Base-by-base conservation (phyloP, 2,329 filamentous ascomycete species). In the Hymenoscyphus salicellus region DNA sequence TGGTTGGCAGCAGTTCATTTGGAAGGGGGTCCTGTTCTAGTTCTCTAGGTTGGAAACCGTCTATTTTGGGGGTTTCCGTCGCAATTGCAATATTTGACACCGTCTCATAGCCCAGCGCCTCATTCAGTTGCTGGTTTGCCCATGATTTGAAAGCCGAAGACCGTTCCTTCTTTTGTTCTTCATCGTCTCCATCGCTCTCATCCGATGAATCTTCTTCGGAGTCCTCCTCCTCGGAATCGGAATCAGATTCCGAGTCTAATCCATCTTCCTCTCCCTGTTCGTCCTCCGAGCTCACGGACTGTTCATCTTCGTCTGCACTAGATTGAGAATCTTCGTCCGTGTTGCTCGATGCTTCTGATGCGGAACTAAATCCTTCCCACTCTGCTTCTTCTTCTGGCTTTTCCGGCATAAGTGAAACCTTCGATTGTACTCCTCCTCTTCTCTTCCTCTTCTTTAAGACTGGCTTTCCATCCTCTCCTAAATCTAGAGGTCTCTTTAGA, bases 71-170 rank as follows among this genome's bases (percentile, higher is more conserved):
- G 7, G 78, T 77, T 32, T 80, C 75, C n/a, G 72, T 77, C 38
- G 77, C 72, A 30, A 64, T 71, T 46, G 71, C 58, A 28, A 70
- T 70, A 63, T 72, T 76, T 14, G 81, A 78, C 43, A 78, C 77
- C 2, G 84, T 80, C 64, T 82, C 70, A 70, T 84, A 88, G 0
- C 93, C 93, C 36, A 96, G 81, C 4, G 91, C 89, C 71, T 94
- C 86, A 72, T 97, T 97, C 64, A 93, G 86, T 77, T 95, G 90
- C 71, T 91, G 87, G 33, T 89, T 87, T 23, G 95, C 95, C 95
- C 95, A 99, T 2, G 89, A 85, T 77, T 98, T 98, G 82, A 99
- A 99, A 0, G 92, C 92, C 1, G 85, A 86, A 52, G 79, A 79
- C 63, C 79, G 77, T 67, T 78, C 74, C 72, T 76, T 79, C 69